Conservation (phyloP, 2,329 filamentous ascomycete genomes). For the Neofusicoccum umdonicola region DNA sequence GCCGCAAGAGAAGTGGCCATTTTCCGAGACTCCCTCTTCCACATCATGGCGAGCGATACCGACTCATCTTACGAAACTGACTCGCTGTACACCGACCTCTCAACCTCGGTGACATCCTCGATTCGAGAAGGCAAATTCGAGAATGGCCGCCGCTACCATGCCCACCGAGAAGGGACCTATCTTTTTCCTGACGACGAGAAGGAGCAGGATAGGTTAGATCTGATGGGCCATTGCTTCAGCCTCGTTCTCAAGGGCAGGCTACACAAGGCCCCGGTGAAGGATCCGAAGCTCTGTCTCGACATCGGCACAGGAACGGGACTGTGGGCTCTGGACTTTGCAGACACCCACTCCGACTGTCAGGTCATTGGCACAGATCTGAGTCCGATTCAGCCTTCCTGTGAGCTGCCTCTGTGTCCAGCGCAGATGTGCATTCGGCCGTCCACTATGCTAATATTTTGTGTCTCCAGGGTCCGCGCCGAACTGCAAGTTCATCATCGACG, state of each 20-base stretch:
- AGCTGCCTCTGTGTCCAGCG: neutral
- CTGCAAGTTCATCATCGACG: conserved; percentile 36
- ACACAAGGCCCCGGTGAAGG: conserved; percentile 31
- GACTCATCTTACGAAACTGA: neutral
- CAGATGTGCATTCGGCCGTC: neutral
- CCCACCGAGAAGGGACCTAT: conserved; percentile 36
- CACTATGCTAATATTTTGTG: neutral
- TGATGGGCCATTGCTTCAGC: conserved; percentile 38
- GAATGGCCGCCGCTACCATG: conserved; percentile 32
- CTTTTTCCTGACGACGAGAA: conserved; percentile 36
- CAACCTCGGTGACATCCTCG: conserved; percentile 1
- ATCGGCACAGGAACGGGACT: conserved; percentile 30
- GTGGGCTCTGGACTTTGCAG: conserved; percentile 34
- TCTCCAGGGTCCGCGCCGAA: conserved; percentile 29
- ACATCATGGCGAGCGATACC: neutral
- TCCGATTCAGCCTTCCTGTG: conserved; percentile 24
- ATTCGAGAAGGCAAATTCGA: neutral
- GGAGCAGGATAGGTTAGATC: conserved; percentile 37
- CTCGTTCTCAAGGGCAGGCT: conserved; percentile 35
- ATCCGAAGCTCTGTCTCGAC: conserved; percentile 27
- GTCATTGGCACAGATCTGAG: conserved; percentile 46
- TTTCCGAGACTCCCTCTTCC: neutral
- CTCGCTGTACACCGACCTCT: neutral
- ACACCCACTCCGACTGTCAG: conserved; percentile 31
- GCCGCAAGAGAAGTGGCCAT: too few species aligned